phyloP scores from a whole-genome alignment of 2,329 filamentous ascomycete genomes.

The Aureobasidium musti region DNA sequence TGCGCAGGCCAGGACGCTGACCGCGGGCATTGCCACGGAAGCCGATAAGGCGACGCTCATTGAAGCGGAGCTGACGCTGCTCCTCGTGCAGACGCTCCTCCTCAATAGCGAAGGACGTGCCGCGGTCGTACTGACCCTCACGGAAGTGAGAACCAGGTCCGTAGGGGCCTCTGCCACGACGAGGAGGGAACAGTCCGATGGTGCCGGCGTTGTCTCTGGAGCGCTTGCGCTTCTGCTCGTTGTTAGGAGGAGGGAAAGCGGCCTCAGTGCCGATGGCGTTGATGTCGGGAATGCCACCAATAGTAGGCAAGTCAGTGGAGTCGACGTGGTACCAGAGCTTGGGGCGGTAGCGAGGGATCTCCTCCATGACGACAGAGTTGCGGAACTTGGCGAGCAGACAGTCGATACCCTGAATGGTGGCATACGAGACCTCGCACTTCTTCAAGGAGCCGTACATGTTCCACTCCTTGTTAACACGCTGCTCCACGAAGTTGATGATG shows the following conservation, averaged over 20 bases:
- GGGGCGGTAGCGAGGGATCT: slow-evolving; percentile 76
- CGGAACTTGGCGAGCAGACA: slow-evolving; percentile 92
- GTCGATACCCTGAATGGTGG: slow-evolving; percentile 93
- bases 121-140: slow-evolving; percentile 77
- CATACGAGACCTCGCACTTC: slow-evolving; percentile 87
- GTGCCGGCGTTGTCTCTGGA: slow-evolving; percentile 85
- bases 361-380: slow-evolving; percentile 94
- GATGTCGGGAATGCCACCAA: slow-evolving; percentile 42
- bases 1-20: neutral
- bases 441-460: slow-evolving; percentile 82
- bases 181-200: slow-evolving; percentile 82
- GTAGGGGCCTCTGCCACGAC: slow-evolving; percentile 63
- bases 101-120: slow-evolving; percentile 56
- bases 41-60: neutral
- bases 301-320: slow-evolving; percentile 45
- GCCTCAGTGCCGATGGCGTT: slow-evolving; percentile 66
- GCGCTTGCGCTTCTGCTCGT: slow-evolving; percentile 81
- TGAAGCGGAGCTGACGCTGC: slow-evolving; percentile 6
- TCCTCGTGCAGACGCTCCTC: slow-evolving; percentile 35
- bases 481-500: slow-evolving; percentile 59
- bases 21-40: neutral
- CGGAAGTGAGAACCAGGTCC: slow-evolving; percentile 71
- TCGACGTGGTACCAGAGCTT: slow-evolving; percentile 67
- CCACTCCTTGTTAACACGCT: slow-evolving; percentile 51
- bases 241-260: slow-evolving; percentile 75